Conservation (phyloP, 805 yeast species). For the Komagataella ulmi region DNA sequence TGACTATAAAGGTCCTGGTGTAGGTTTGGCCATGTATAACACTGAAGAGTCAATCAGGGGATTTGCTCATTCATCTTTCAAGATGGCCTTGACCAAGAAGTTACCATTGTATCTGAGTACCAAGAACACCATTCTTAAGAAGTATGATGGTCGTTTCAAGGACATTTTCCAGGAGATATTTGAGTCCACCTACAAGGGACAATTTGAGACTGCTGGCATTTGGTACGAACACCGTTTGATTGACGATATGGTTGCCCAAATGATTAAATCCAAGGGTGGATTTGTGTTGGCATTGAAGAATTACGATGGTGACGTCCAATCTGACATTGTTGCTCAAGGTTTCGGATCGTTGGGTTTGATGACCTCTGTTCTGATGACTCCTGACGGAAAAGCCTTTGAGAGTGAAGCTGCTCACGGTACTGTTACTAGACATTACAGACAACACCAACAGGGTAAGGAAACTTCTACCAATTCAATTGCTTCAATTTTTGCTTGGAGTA, state of each 20-base stretch:
- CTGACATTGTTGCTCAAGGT: constrained; percentile 80
- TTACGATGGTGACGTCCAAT: constrained; percentile 80
- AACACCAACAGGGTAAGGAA: constrained; percentile 68
- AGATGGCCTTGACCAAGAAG: constrained; percentile 51
- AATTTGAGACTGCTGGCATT: constrained; percentile 48
- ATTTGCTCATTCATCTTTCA: constrained; percentile 71
- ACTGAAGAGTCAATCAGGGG: constrained; percentile 68
- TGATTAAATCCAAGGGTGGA: constrained; percentile 78
- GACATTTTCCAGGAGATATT: constrained; percentile 64
- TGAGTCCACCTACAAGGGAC: constrained; percentile 38
- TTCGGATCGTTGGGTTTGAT: constrained; percentile 75
- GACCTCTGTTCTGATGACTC: constrained; percentile 75
- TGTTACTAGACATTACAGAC: constrained; percentile 78
- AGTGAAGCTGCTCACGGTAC: constrained; percentile 85
- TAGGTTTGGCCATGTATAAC: constrained; percentile 74
- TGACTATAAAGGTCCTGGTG: constrained; percentile 56
- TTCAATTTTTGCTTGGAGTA: constrained; percentile 77
- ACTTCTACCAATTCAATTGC: constrained; percentile 82
- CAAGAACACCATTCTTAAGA: constrained; percentile 71
- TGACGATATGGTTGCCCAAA: constrained; percentile 84
- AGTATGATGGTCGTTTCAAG: constrained; percentile 73
- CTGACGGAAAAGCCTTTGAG: constrained; percentile 80
- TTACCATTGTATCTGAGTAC: constrained; percentile 60
- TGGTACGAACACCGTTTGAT: constrained; percentile 73
- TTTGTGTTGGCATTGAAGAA: constrained; percentile 71